Conservation (phyloP, 768 basidiomycete species). For the Tylopilus sp. region DNA sequence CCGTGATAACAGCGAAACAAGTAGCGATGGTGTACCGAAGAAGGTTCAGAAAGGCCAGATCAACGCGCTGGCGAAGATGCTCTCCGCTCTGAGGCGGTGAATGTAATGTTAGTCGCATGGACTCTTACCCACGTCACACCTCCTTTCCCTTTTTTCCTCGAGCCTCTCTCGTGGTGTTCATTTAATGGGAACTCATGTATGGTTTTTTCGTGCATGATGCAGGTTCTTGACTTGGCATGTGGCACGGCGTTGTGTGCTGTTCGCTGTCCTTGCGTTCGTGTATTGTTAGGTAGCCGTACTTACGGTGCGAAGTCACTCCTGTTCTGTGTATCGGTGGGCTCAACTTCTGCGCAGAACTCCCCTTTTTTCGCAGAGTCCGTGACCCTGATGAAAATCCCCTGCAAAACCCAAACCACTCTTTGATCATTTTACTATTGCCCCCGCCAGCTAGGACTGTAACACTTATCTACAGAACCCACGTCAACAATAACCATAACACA, state of each 20-base stretch:
- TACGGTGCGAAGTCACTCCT: constrained; percentile 37
- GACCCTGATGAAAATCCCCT: constrained; percentile 24
- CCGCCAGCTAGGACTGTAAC: constrained; percentile 30
- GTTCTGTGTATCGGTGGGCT: constrained; percentile 23
- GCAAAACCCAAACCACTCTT: constrained; percentile 24
- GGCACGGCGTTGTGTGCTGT: constrained; percentile 24
- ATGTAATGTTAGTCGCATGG: constrained; percentile 29
- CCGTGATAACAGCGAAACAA: constrained; percentile 20
- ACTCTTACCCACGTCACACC: constrained; percentile 8
- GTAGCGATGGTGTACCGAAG: constrained; percentile 48
- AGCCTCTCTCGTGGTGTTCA: not conserved
- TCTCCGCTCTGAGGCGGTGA: constrained; percentile 72
- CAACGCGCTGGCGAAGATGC: constrained; percentile 87
- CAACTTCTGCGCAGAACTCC: constrained; percentile 15
- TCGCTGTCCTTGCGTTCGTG: constrained; percentile 39
- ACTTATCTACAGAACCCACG: constrained; percentile 15
- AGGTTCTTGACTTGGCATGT: constrained; percentile 31
- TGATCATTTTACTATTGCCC: constrained; percentile 13
- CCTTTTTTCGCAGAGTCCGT: constrained; percentile 18
- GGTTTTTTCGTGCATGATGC: constrained; percentile 21
- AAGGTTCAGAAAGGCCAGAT: constrained; percentile 91
- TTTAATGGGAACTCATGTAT: constrained; percentile 21
- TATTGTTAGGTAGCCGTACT: constrained; percentile 54
- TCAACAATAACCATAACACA: constrained; percentile 15
- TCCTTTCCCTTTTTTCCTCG: not conserved